Evolutionary conservation across 345 rosid species (phyloP).

Genomic region (Erysimum cheiranthoides): DNA sequence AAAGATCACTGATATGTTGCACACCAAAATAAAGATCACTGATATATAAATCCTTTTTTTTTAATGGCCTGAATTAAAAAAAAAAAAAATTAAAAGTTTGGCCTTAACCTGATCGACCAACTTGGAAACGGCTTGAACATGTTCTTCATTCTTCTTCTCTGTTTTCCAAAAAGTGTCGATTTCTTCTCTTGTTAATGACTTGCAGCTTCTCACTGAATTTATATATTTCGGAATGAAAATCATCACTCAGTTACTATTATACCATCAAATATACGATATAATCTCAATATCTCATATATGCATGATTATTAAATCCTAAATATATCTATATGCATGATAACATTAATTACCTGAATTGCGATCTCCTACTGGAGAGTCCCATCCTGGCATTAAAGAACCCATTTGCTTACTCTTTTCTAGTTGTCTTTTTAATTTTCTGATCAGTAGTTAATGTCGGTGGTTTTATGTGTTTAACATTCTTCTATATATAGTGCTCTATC

Average conservation of each 20-base stretch:
- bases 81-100: constrained; percentile 47
- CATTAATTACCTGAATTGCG: constrained; percentile 55
- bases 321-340: neutral
- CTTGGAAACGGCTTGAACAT: constrained; percentile 50
- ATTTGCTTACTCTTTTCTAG: constrained; percentile 42
- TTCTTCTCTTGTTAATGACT: constrained; percentile 73
- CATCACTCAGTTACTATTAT: neutral
- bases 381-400: constrained; percentile 98
- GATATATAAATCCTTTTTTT: neutral
- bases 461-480: neutral
- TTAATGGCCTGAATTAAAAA: neutral
- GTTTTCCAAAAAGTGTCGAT: constrained; percentile 78
- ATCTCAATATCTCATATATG: neutral
- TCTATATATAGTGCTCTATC: constrained; percentile 35
- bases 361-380: constrained; percentile 74
- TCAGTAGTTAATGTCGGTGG: neutral
- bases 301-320: neutral
- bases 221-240: neutral
- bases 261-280: neutral
- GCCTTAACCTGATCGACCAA: constrained; percentile 48
- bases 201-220: constrained; percentile 62
- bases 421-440: neutral
- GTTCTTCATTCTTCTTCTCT: constrained; percentile 68
- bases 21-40: constrained; percentile 32
- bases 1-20: too few species aligned